Percentiles rank a stretch among this genome's conserved stretches.
Conservation (phyloP, 371 early-diverging fungal species). For the Mortierella polycephala region DNA sequence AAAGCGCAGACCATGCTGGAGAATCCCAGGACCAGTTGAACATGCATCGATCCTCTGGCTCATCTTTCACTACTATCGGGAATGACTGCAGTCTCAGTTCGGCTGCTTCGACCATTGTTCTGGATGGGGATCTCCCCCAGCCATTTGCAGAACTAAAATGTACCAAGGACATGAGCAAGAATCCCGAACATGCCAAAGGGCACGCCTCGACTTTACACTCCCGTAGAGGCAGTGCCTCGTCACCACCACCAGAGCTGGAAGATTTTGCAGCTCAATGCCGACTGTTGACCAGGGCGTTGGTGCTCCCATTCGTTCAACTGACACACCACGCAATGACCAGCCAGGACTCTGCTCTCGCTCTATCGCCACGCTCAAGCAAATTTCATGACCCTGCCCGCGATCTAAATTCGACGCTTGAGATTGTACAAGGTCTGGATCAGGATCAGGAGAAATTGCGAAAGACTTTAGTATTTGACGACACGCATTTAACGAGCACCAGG, state of each 20-base stretch:
- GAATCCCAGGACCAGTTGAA: conserved; percentile 2
- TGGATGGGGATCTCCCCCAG: not conserved
- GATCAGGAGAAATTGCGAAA: not conserved
- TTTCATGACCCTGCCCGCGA: conserved; percentile 18
- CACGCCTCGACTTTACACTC: conserved; percentile 1
- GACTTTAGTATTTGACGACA: not conserved
- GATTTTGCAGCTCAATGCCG: conserved; percentile 58
- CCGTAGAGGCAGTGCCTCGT: conserved; percentile 11
- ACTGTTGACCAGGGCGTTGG: conserved; percentile 51
- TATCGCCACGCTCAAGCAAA: conserved; percentile 27
- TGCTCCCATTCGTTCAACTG: conserved; percentile 55
- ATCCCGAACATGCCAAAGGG: not conserved
- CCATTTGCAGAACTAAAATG: not conserved
- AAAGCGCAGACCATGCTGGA: not conserved
- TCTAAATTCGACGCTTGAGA: conserved; percentile 14
- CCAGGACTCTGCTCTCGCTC: conserved; percentile 47
- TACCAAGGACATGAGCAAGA: not conserved
- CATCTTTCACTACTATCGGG: not conserved
- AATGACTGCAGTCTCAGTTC: not conserved
- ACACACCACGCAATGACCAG: conserved; percentile 58
- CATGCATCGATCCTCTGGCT: not conserved
- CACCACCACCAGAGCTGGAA: conserved; percentile 51
- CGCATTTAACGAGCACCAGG: conserved; percentile 5
- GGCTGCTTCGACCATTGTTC: not conserved
- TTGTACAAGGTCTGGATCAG: conserved; percentile 10